Evolutionary conservation across 2,329 filamentous ascomycete species (phyloP).

Genomic region (Coniochaeta sp.): DNA sequence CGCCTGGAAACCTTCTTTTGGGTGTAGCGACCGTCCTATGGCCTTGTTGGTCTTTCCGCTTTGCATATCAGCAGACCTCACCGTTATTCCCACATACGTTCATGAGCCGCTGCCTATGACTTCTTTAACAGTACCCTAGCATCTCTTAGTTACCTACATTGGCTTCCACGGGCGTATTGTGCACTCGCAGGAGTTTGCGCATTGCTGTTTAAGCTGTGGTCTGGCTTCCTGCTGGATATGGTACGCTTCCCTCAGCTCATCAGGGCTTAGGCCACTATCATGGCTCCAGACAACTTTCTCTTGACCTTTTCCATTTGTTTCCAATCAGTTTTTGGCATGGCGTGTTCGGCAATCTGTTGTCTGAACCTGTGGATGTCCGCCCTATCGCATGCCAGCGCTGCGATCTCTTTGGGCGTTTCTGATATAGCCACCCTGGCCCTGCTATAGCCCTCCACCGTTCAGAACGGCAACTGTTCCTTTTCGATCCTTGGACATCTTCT

Average conservation of each 20-base stretch:
- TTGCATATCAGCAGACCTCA: not conserved
- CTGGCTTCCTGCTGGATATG: not conserved
- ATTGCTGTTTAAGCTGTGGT: not conserved
- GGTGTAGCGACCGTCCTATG: not conserved
- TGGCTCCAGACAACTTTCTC: slow-evolving; percentile 6
- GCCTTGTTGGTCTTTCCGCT: not conserved
- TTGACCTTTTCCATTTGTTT: slow-evolving; percentile 10
- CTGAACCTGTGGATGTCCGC: slow-evolving; percentile 15
- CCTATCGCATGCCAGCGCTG: slow-evolving; percentile 10
- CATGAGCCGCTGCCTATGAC: not conserved
- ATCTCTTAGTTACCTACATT: not conserved
- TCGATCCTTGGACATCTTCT: slow-evolving; percentile 10
- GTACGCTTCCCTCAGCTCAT: no score
- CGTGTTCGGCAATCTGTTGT: slow-evolving; percentile 22
- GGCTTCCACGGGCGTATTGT: not conserved
- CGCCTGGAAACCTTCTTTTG: not conserved
- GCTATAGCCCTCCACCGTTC: slow-evolving; percentile 17
- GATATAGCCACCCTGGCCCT: slow-evolving; percentile 20
- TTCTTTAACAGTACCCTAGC: not conserved
- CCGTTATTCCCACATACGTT: not conserved
- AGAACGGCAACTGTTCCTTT: slow-evolving; percentile 13
- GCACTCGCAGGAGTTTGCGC: not conserved
- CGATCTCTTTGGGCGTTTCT: not conserved
- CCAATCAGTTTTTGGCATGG: not conserved
- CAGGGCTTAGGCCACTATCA: not conserved